Percentiles rank a stretch among this genome's conserved stretches.
phyloP scores from a whole-genome alignment of 2,329 filamentous ascomycete genomes.

The Epichloe scottii region DNA sequence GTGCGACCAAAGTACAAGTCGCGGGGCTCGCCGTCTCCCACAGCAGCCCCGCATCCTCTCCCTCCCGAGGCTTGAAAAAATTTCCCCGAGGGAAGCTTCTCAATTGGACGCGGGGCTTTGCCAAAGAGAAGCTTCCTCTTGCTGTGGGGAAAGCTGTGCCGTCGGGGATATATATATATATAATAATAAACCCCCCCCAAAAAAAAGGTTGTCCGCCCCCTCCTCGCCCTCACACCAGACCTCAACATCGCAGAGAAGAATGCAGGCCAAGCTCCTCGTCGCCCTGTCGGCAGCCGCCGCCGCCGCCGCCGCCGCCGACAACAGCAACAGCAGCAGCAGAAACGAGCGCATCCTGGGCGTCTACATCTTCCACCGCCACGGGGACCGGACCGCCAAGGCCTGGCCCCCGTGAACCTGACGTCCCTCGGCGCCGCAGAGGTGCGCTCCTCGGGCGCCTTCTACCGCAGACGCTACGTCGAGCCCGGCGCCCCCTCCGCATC shows the following conservation, averaged over 20 bases:
- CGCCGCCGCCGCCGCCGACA: conserved; percentile 25
- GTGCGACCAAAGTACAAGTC: neutral
- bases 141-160: neutral
- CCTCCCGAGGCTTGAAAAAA: no score
- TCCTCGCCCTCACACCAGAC: neutral
- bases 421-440: conserved; percentile 68
- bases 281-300: conserved; percentile 7
- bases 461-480: conserved; percentile 62
- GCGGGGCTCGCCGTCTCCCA: neutral
- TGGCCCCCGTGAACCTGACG: conserved; percentile 59
- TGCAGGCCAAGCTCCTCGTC: conserved; percentile 29
- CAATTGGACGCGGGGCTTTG: no score
- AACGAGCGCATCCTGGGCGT: conserved; percentile 63
- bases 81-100: no score
- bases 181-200: no score
- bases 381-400: conserved; percentile 73
- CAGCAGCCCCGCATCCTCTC: neutral
- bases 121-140: neutral
- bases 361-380: conserved; percentile 83
- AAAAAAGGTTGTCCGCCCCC: neutral
- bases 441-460: conserved; percentile 60
- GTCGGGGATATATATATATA: no score
- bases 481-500: conserved; percentile 46
- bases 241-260: conserved; percentile 14
- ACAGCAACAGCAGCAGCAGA: conserved; percentile 5